Percentiles rank a stretch among this genome's conserved stretches.
Evolutionary conservation across 768 basidiomycete genomes (phyloP).

Genomic region (Rhizopogon salebrosus): DNA sequence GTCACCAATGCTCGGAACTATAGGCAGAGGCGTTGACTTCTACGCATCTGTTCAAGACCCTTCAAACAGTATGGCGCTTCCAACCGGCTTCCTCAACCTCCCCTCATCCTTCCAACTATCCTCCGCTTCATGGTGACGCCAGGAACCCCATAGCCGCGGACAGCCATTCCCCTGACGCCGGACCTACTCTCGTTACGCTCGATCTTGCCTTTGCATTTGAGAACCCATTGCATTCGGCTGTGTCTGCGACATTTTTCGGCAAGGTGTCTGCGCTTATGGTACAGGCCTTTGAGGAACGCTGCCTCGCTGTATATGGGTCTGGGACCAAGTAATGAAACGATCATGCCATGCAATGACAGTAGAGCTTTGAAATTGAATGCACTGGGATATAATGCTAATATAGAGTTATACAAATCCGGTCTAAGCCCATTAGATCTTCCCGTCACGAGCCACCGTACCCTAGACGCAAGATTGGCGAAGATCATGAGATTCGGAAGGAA

Average conservation of each 20-base stretch:
- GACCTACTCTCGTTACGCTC: constrained; percentile 77
- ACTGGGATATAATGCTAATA: neutral
- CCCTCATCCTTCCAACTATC: constrained; percentile 29
- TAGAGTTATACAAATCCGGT: neutral
- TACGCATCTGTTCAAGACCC: constrained; percentile 68
- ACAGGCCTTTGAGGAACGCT: constrained; percentile 86
- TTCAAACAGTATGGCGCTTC: constrained; percentile 73
- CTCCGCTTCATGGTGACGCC: constrained; percentile 3
- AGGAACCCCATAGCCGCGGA: neutral
- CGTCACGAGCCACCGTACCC: neutral
- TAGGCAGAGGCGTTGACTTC: constrained; percentile 71
- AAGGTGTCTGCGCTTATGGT: constrained; percentile 88
- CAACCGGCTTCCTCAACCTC: constrained; percentile 46
- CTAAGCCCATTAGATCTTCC: neutral
- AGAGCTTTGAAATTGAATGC: neutral
- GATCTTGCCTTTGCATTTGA: constrained; percentile 85
- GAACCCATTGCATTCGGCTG: constrained; percentile 77
- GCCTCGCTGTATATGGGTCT: constrained; percentile 63
- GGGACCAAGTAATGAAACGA: constrained; percentile 18
- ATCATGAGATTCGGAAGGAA: neutral
- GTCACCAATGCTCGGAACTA: constrained; percentile 4
- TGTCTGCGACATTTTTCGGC: constrained; percentile 83
- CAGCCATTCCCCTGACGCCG: constrained; percentile 14
- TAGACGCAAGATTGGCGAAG: neutral
- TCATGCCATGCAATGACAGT: neutral